Base-by-base conservation (phyloP, 371 early-diverging fungal species). In the Agmasoma carcini region DNA sequence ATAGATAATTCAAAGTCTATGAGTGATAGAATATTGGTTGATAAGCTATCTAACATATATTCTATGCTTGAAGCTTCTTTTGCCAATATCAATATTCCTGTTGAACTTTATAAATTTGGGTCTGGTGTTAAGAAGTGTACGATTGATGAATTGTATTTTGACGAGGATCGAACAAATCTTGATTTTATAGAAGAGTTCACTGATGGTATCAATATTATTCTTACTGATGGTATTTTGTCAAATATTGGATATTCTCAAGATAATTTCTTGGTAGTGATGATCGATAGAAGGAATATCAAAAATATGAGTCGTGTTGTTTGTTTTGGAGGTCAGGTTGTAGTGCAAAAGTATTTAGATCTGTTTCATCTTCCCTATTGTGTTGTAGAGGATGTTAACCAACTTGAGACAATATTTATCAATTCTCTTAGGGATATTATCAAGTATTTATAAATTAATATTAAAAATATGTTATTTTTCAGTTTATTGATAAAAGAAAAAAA, bases 1-100 rank as follows among this genome's bases (percentile, higher is more conserved):
- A 82, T 99, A 39, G 99, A 99, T 73, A 94, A 97, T 73, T 90
- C 90, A 58, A 84, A 84, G 60, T 88, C 88, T 34, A 99, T 99
- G 94, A 59, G 56, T 15, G 60, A 54, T 46, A 48, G 62, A n/a
- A 48, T 55, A 7, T 51, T 72, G 48, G 47, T 66, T 23, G 57
- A 60, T 46, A 38, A 48, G 5, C 52, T 73, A 2, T 47, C 39
- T n/a, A 37, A 25, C 9, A 33, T 57, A 36, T 50, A 49, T 48
- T 38, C 55, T 26, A 55, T 49, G 38, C 20, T 72, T 46, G 39
- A 25, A 22, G 48, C 26, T 26, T 19, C 62, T 11, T 62, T 75
- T 17, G 50, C 57, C 3, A 49, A 57, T 1, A 61, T 75, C n/a
- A 56, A 47, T 2, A 66, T 75, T 26, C 59, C 60, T 6, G 62